Conservation (phyloP, 345 rosid species). For the Passiflora organensis region DNA sequence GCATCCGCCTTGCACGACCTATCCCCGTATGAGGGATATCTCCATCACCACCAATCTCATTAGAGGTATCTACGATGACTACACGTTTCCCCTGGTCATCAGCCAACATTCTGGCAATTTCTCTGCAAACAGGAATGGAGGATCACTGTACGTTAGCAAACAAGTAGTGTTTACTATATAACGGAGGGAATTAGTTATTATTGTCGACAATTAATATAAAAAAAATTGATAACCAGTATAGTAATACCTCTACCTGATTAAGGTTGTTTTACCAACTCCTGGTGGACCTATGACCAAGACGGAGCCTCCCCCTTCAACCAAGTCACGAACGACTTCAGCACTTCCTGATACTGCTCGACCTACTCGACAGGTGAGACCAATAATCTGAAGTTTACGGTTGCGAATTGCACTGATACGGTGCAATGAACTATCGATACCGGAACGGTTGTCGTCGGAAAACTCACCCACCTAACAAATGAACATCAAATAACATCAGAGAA, state of each 20-base stretch:
- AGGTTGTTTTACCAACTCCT: constrained; percentile 96
- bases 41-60: constrained; percentile 96
- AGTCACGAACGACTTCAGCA: constrained; percentile 74
- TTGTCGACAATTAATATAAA: too few species aligned
- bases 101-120: constrained; percentile 85
- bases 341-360: constrained; percentile 91
- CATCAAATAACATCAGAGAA: constrained; percentile 17
- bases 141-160: too few species aligned
- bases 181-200: too few species aligned
- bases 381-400: constrained; percentile 77
- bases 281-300: constrained; percentile 92
- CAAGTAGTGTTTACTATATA: too few species aligned
- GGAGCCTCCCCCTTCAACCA: constrained; percentile 84
- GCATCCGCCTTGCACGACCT: constrained; percentile 96
- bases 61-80: constrained; percentile 80
- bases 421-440: constrained; percentile 81
- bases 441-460: constrained; percentile 90
- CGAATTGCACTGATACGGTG: constrained; percentile 96
- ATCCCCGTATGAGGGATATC: constrained; percentile 92
- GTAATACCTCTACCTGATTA: constrained; percentile 58
- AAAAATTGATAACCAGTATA: neutral
- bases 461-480: constrained; percentile 69
- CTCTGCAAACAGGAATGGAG: constrained; percentile 44
- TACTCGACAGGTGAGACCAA: constrained; percentile 92
- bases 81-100: constrained; percentile 88